phyloP scores from a whole-genome alignment of 345 rosid genomes.

The Linum tenue region DNA sequence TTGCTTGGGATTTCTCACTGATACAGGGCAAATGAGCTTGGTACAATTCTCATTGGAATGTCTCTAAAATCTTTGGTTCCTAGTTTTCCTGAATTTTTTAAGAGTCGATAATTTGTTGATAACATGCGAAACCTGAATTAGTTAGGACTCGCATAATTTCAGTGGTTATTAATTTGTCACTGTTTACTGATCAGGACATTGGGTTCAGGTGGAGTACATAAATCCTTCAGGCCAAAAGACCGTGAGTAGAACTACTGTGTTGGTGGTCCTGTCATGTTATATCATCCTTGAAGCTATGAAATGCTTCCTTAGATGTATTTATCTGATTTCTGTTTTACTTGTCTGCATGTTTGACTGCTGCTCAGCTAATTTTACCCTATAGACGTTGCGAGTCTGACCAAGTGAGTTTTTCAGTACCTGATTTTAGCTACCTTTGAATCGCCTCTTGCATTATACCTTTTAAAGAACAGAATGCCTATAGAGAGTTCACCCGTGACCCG shows the following conservation, averaged over 20 bases:
- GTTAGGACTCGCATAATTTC: not conserved
- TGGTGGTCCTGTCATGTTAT: not conserved
- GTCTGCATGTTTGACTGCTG: constrained; percentile 16
- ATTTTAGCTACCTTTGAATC: not conserved
- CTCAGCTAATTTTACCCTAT: constrained; percentile 77
- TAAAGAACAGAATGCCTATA: too few relatives aligned
- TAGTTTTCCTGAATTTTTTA: constrained; percentile 6
- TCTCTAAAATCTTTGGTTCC: not conserved
- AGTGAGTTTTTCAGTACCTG: constrained; percentile 35
- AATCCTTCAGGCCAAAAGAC: constrained; percentile 56
- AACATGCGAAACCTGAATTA: not conserved
- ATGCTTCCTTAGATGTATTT: not conserved
- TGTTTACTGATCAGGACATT: constrained; percentile 52
- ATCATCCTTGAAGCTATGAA: not conserved
- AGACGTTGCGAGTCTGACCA: constrained; percentile 79
- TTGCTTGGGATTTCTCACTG: constrained; percentile 94
- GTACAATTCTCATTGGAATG: constrained; percentile 33
- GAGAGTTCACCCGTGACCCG: not conserved
- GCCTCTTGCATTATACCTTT: too few relatives aligned
- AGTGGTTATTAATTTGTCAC: constrained; percentile 4
- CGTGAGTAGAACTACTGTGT: constrained; percentile 39
- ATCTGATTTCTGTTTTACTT: constrained; percentile 6
- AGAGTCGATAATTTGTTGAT: not conserved
- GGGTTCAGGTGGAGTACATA: constrained; percentile 90
- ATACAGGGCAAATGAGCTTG: constrained; percentile 74